Evolutionary conservation across 345 rosid species (phyloP).

Genomic region (Euphorbia tirucalli): DNA sequence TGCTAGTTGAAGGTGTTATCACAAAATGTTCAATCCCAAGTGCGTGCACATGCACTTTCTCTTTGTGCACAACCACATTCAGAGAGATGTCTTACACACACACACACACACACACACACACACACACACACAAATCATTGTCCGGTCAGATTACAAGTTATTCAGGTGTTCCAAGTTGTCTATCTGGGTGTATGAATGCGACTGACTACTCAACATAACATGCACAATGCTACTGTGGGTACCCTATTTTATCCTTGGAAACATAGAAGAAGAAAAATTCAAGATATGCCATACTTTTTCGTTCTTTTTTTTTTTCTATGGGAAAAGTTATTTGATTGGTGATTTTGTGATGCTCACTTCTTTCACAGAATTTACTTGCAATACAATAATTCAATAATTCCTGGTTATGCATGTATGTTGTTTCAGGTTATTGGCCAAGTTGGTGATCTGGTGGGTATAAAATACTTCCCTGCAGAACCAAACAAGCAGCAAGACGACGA

Average conservation of each 20-base stretch:
- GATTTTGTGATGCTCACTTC: background rate
- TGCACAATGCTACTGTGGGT: no score
- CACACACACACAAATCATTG: no score
- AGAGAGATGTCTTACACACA: no score
- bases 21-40: background rate
- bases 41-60: background rate
- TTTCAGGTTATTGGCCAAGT: constrained; percentile 69
- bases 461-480: constrained; percentile 64
- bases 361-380: background rate
- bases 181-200: background rate
- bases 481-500: constrained; percentile 7
- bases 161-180: background rate
- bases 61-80: background rate
- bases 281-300: no score
- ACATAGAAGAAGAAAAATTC: no score
- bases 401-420: background rate
- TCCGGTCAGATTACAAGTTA: background rate
- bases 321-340: no score
- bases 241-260: background rate
- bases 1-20: background rate
- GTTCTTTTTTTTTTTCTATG: no score
- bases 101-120: no score
- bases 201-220: background rate
- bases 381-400: background rate
- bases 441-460: constrained; percentile 79